A percentile compares a stretch with the other conserved stretches of the same genome.
Evolutionary conservation across 495 filamentous ascomycete genomes (phyloP).

Genomic region (Penicillium roqueforti): DNA sequence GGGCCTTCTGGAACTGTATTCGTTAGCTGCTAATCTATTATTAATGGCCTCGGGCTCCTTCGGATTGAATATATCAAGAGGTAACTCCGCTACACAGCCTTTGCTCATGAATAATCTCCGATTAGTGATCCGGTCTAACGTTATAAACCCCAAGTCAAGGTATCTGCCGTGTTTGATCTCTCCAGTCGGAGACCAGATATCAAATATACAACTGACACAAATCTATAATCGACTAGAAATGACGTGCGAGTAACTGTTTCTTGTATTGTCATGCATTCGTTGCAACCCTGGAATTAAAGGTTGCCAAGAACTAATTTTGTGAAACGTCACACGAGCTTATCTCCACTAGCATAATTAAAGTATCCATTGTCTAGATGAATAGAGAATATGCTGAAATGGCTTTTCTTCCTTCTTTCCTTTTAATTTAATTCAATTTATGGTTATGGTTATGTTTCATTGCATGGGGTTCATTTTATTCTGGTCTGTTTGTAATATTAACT

Average conservation of each 20-base stretch:
- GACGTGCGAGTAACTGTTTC: constrained; percentile 14
- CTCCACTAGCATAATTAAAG: constrained; percentile 42
- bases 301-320: constrained; percentile 32
- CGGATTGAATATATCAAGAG: background rate
- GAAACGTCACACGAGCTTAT: constrained; percentile 47
- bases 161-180: background rate
- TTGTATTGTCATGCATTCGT: constrained; percentile 23
- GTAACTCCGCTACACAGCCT: background rate
- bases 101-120: constrained; percentile 20
- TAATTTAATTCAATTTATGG: background rate
- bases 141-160: background rate
- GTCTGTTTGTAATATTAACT: background rate
- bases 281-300: constrained; percentile 27
- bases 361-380: constrained; percentile 20
- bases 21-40: background rate
- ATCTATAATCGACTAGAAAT: background rate
- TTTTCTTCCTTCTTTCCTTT: background rate
- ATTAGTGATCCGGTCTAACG: background rate
- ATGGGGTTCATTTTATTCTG: background rate
- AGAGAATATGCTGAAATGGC: constrained; percentile 13
- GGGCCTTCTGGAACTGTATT: constrained; percentile 12
- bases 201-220: background rate
- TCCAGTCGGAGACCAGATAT: background rate
- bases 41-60: constrained; percentile 2
- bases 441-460: background rate